These are phyloP conservation scores for Gentiana macrophylla DNA, from an alignment of 257 asterid genomes.

Conservation along the genomic window DNA sequence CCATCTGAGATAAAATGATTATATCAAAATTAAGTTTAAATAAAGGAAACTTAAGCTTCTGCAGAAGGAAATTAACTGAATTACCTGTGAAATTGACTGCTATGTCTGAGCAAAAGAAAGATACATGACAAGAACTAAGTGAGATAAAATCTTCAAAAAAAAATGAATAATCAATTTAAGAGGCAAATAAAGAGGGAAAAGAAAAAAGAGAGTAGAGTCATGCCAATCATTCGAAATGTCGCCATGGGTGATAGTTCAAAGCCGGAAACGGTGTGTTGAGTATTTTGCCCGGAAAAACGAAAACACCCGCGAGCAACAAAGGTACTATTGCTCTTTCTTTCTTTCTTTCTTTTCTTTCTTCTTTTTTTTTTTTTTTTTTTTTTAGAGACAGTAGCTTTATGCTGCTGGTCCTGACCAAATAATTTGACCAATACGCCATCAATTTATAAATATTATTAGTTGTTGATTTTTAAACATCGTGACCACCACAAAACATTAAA, in stretches of 20 bases:
- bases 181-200: not conserved
- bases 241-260: constrained; percentile 41
- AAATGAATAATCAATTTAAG: not conserved
- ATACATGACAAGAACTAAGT: constrained; percentile 2
- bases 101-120: constrained; percentile 43
- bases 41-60: not conserved
- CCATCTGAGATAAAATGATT: constrained; percentile 40
- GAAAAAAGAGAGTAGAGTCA: constrained; percentile 10
- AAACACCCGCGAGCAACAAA: too few species aligned
- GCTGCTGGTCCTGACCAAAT: too few species aligned
- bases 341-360: too few species aligned
- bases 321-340: too few species aligned
- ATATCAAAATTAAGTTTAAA: constrained; percentile 1
- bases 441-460: too few species aligned
- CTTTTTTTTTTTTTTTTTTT: too few species aligned
- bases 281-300: not conserved
- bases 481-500: too few species aligned
- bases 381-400: too few species aligned
- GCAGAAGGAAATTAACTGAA: not conserved
- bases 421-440: too few species aligned
- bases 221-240: constrained; percentile 69
- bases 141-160: not conserved
- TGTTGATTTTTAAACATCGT: too few species aligned
- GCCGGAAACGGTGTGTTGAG: not conserved
- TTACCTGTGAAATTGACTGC: constrained; percentile 95